phyloP scores from a whole-genome alignment of 306 rosid genomes.

The Prunus fruticosa region DNA sequence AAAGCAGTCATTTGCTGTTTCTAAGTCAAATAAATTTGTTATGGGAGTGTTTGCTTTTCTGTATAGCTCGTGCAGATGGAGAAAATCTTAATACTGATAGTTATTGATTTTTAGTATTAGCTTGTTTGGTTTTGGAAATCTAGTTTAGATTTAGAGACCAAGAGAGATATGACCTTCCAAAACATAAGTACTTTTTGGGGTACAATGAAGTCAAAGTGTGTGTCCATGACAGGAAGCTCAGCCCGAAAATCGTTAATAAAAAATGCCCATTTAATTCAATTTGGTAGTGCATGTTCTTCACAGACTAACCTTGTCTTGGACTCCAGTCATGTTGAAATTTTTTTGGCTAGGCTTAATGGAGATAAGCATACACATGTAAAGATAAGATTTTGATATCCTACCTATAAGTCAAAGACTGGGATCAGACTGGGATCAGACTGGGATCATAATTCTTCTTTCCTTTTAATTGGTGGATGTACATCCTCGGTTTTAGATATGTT shows the following conservation, averaged over 20 bases:
- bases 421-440: slow-evolving; percentile 8
- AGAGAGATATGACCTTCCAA: neutral
- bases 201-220: neutral
- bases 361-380: neutral
- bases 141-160: neutral
- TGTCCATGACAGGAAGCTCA: neutral
- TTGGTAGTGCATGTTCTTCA: slow-evolving; percentile 1
- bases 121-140: neutral
- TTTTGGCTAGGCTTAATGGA: neutral
- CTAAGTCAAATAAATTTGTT: neutral
- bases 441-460: neutral
- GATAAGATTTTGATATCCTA: slow-evolving; percentile 16
- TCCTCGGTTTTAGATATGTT: neutral
- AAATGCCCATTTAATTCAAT: neutral
- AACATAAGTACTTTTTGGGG: neutral
- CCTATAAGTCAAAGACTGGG: slow-evolving; percentile 1
- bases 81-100: neutral
- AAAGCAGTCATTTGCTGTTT: neutral
- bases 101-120: slow-evolving; percentile 1
- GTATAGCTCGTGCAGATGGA: neutral
- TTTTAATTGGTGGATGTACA: neutral
- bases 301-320: neutral
- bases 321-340: neutral
- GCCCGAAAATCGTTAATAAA: neutral
- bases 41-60: neutral